A percentile compares a stretch with the other conserved stretches of the same genome.
Conservation (phyloP, 2,329 filamentous ascomycete genomes). For the Xylariales sp. region DNA sequence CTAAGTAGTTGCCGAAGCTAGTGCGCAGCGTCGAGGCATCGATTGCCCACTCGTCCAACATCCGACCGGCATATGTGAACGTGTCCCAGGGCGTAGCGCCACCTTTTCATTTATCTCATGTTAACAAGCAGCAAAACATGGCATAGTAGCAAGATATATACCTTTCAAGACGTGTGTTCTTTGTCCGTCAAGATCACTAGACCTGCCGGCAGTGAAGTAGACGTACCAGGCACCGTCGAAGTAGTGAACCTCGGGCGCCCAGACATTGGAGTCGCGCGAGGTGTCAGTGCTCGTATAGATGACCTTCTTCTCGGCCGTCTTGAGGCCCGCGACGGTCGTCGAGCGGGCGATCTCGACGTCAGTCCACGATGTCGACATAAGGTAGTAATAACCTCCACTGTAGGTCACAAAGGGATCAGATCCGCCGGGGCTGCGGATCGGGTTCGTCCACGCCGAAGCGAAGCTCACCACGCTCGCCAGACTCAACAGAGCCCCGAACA, state of each 20-base stretch:
- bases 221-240: constrained; percentile 64
- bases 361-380: constrained; percentile 67
- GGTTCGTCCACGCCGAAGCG: constrained; percentile 60
- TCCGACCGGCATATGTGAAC: constrained; percentile 61
- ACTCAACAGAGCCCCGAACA: constrained; percentile 31
- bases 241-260: constrained; percentile 68
- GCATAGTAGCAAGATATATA: constrained; percentile 38
- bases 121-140: not conserved
- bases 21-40: constrained; percentile 65
- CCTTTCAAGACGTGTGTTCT: constrained; percentile 64
- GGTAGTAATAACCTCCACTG: constrained; percentile 64
- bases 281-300: constrained; percentile 62
- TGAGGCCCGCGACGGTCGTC: constrained; percentile 65
- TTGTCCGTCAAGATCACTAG: constrained; percentile 59
- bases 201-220: constrained; percentile 60
- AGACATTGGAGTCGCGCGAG: constrained; percentile 65
- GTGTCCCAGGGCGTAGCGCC: constrained; percentile 63
- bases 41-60: constrained; percentile 63
- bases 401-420: constrained; percentile 66
- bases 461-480: constrained; percentile 24
- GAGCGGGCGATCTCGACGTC: constrained; percentile 66
- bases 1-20: constrained; percentile 61
- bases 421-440: constrained; percentile 61
- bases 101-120: constrained; percentile 49
- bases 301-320: constrained; percentile 61